Evolutionary conservation across 2,329 filamentous ascomycete species (phyloP), one percentile per base, ranked within the genome.

Genomic region (Calonectria fujianensis): DNA sequence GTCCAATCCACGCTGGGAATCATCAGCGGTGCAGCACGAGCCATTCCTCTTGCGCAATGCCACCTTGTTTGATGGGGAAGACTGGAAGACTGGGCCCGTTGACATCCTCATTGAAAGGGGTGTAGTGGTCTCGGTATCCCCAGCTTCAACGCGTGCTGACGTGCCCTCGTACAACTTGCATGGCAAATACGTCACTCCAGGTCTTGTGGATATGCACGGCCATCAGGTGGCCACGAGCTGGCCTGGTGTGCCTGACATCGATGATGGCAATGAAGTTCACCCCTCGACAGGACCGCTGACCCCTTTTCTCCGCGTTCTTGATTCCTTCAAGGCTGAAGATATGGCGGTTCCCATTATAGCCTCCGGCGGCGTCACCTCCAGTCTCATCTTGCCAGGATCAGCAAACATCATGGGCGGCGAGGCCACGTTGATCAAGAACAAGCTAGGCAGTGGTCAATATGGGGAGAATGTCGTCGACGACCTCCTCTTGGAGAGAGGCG

Each of bases 201-300:
- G 87, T 1, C 77, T 88, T 6, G 83, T 88, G 2, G 87, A 88
- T 75, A 85, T 88, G 83, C 87, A 88, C 77, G 87, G 86, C 3
- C 87, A 88, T 77, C 85, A 87, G 74, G 79, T 85, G 29, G 61
- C 83, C 2, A 71, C 74, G 11, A 45, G 79, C 24, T 87, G 85
- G 84, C 87, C 86, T 37, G 0, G 45, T 72, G 18, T 72, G 84
- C 2, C 59, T 63, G n/a, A 37, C 8, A 78, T 77, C 8, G 78
- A 78, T 6, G 87, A 88, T 75, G 78, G 70, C 18, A 87, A 87
- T 68, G 86, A 88, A 27, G 39, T 59, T 1, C 54, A 59, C 32
- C 54, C 54, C 32, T 13, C 31, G 1, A 59, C 54, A 39, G 54
- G 54, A 5, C 54, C 70, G 68, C 85, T 37, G 72, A 83, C 54